Conservation (phyloP, 139 green algal genomes). For the Chlorella sorokiniana region DNA sequence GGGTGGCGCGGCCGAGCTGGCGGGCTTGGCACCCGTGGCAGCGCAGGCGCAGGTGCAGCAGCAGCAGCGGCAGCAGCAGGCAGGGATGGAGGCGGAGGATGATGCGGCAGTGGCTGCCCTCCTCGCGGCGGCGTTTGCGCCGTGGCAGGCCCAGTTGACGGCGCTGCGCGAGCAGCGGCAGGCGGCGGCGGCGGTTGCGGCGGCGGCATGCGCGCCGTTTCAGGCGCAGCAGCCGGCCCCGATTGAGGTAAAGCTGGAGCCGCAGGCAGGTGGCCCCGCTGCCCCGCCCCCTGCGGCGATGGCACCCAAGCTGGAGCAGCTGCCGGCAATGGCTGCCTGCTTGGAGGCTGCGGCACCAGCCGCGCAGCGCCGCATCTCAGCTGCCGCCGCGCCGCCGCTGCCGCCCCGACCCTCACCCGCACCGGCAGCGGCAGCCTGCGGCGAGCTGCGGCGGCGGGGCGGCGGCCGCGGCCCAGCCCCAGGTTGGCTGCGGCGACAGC, state of each 20-base stretch:
- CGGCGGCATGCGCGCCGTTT: neutral
- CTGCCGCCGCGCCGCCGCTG: neutral
- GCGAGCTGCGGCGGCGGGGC: neutral
- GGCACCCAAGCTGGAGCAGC: neutral
- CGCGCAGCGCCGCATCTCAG: neutral
- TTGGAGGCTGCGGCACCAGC: neutral
- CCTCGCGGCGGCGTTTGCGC: neutral
- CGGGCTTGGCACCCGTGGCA: neutral
- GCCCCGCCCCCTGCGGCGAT: neutral
- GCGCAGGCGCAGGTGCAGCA: neutral
- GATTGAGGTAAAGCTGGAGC: neutral
- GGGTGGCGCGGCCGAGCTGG: neutral
- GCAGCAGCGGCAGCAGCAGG: slow-evolving; percentile 1
- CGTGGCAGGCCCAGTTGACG: neutral
- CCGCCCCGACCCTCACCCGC: neutral
- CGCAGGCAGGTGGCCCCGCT: neutral
- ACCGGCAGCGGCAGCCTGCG: slow-evolving; percentile 27
- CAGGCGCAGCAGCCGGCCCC: neutral
- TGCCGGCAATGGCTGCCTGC: neutral
- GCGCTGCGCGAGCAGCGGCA: neutral
- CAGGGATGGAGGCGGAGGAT: neutral
- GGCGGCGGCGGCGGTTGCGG: neutral
- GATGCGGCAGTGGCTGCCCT: neutral
- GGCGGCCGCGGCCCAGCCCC: slow-evolving; percentile 14
- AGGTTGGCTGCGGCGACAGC: slow-evolving; percentile 57